Base-by-base conservation (phyloP, 768 basidiomycete species). In the Suillus weaverae region DNA sequence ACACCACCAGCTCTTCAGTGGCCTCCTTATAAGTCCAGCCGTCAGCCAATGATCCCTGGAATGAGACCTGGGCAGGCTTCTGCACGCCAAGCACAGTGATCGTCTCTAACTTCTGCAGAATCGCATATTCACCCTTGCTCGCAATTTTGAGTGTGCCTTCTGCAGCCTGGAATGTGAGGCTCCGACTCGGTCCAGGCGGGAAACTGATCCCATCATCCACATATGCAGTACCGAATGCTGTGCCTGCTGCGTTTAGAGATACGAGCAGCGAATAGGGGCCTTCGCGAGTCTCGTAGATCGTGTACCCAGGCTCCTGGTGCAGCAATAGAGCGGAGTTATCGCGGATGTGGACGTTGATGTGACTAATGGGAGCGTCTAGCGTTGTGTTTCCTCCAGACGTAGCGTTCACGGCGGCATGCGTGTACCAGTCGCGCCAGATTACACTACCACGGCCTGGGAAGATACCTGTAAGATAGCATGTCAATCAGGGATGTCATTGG, bases 261-360 rank as follows among this genome's bases (percentile, higher is more conserved):
- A 90, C 81, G 39, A 92, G 81, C 10, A 93, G 78, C 11, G 84
- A 79, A 73, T 85, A 92, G 0, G 88, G 86, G 0, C 84, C 84
- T 50, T 83, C 74, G 5, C 83, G 81, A 0, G 90, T 91, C 72
- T 89, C 89, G 61, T 83, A 81, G 67, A 86, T 82, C 1, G 90
- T 93, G 73, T 91, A 91, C 1, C 75, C 86, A 9, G 91, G 89
- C 61, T 80, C 66, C 11, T 83, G 76, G 70, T 92, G 86, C 46
- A 91, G 72, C 22, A 92, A 82, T 13, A 93, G 73, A 36, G 86
- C 86, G 20, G 88, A 81, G 32, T 87, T 86, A 63, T 87, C 86
- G n/a, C 91, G 85, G 64, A 93, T 74, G 71, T 92, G 90, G 32
- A 92, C 87, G 64, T 88, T 88, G 75, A 93, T 92, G 70, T 91